Base-by-base conservation (phyloP, 139 green algal genomes). In the Coelastrella sp. region DNA sequence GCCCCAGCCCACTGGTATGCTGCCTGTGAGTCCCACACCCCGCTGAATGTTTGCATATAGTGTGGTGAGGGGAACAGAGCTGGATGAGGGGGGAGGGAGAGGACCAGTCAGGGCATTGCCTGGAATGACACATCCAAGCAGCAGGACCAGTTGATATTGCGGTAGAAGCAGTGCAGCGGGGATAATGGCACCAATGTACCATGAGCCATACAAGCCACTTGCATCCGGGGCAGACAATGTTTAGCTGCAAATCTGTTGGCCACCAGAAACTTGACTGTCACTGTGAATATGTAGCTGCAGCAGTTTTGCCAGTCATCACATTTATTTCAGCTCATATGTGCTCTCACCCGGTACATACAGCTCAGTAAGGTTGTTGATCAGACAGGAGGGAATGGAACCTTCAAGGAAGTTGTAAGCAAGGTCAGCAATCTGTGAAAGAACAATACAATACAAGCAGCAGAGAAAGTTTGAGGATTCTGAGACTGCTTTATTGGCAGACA, bases 81-180 rank as follows among this genome's bases (percentile, higher is more conserved):
- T 38, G 19, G 51, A 21, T 23, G 17, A 3, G 2, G 21, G 27
- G 1, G 32, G 19, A 11, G 51, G 34, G 19, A 81, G 51, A 21
- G 30, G 13, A 37, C 74, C 74, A 27, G 38, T 69, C 17, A 81
- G 51, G 30, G 6, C 35, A 59, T 81, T 81, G 74, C 74, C 74
- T 43, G 53, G 19, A 64, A 21, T 9, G 0, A 21, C 6, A 27
- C 15, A 1, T 0, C 45, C 11, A 9, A 53, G 45, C 45, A 57
- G 45, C 45, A 57, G n/a, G n/a, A n/a, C n/a, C n/a, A n/a, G n/a
- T n/a, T n/a, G n/a, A n/a, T n/a, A n/a, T n/a, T n/a, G n/a, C n/a
- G n/a, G n/a, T n/a, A n/a, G n/a, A n/a, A n/a, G n/a, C n/a, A n/a
- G n/a, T n/a, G n/a, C n/a, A n/a, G n/a, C n/a, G n/a, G n/a, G n/a